Base-by-base conservation (phyloP, 805 yeast genomes). In the Ogataea pignaliae region DNA sequence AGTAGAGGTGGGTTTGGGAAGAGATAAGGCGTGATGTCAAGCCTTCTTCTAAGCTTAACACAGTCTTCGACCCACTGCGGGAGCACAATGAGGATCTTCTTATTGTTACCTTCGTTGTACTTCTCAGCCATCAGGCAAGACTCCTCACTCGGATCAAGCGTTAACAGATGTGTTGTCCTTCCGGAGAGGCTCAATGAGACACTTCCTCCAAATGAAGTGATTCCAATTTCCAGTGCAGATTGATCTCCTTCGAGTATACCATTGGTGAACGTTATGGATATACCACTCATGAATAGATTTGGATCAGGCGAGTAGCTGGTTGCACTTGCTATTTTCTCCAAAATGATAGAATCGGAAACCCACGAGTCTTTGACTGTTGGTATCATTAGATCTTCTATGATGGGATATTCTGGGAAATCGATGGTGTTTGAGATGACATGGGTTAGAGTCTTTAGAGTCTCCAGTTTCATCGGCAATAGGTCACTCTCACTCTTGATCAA, bases 61-160 rank as follows among this genome's bases (percentile, higher is more conserved):
- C 90, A 83, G 46, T 78, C 85, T 41, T 82, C 81, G 12, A 90
- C 63, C 97, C 96, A 91, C 16, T 79, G 77, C 0, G 96, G 95
- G 3, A 75, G 68, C 3, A 90, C 93, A 13, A 82, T 72, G 39
- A 75, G 71, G 31, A 85, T 81, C 31, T 69, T 60, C 32, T 69
- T 61, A 4, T 60, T 60, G 1, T 65, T 66, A 0, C 51, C 50
- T 13, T 52, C 53, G 42, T 62, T 62, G 39, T 49, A 61, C 2
- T 56, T 62, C 6, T 41, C 31, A 8, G 61, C 56, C 39, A 61
- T 42, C 33, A 48, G 50, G 29, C 54, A 76, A 46, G 79, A 79
- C 42, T 79, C 85, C 43, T 79, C 76, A 3, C 76, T 61, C 31
- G 65, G 57, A 49, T 76, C 78, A 4, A 63, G 57, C 0, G 91